phyloP scores from a whole-genome alignment of 345 rosid genomes.

The Cardamine chenopodiifolia region DNA sequence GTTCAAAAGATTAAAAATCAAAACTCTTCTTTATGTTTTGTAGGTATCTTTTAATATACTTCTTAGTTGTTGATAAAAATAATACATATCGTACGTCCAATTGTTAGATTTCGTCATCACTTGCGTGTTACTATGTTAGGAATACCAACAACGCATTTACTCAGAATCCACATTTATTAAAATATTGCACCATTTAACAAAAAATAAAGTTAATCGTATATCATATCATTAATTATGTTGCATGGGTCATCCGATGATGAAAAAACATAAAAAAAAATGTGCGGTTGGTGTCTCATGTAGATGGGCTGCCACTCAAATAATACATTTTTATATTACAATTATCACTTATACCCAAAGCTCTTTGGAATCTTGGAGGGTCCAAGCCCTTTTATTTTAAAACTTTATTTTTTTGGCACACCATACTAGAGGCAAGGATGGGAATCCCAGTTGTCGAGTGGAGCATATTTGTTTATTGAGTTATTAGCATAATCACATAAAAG shows the following conservation, averaged over 20 bases:
- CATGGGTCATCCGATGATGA: slow-evolving; percentile 30
- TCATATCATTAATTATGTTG: slow-evolving; percentile 4
- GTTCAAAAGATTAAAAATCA: not conserved
- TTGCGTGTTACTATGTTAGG: not conserved
- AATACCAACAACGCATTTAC: not conserved
- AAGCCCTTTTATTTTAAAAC: not conserved
- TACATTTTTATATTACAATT: not conserved
- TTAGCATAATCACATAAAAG: not conserved
- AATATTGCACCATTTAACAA: not conserved
- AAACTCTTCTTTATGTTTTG: not conserved
- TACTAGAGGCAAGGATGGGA: not conserved
- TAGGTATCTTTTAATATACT: no score
- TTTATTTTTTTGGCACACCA: not conserved
- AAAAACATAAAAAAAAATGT: slow-evolving; percentile 17
- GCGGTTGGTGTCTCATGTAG: slow-evolving; percentile 27
- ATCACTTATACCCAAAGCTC: slow-evolving; percentile 3
- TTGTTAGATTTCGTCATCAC: not conserved
- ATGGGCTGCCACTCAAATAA: slow-evolving; percentile 31
- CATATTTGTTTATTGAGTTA: not conserved
- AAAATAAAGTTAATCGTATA: not conserved
- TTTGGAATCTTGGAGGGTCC: slow-evolving; percentile 8
- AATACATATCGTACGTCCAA: not conserved
- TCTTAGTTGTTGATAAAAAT: not conserved
- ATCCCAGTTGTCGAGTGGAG: not conserved
- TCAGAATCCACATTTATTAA: not conserved